Evolutionary conservation across 2,329 filamentous ascomycete species (phyloP).

Genomic region (Juglanconis sp.): DNA sequence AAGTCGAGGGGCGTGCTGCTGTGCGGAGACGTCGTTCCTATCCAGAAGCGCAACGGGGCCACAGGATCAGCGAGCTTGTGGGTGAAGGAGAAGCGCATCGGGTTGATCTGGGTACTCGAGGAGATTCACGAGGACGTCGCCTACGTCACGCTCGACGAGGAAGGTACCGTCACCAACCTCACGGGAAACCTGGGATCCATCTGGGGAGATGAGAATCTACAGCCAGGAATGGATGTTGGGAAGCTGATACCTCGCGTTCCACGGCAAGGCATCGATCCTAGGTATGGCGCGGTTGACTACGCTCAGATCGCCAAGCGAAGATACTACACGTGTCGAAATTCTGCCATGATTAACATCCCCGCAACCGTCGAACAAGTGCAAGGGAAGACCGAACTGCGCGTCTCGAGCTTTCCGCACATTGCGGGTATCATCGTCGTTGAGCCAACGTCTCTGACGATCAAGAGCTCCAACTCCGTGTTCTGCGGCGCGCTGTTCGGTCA

Average conservation of each 20-base stretch:
- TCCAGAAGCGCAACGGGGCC: constrained; percentile 89
- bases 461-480: constrained; percentile 93
- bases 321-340: constrained; percentile 82
- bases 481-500: constrained; percentile 89
- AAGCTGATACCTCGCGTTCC: constrained; percentile 80
- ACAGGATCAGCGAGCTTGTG: constrained; percentile 92
- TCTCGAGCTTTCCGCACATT: constrained; percentile 96
- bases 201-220: constrained; percentile 71
- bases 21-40: constrained; percentile 97
- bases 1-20: constrained; percentile 74
- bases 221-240: constrained; percentile 70
- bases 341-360: constrained; percentile 76
- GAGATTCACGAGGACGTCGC: constrained; percentile 96
- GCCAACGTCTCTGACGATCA: constrained; percentile 73
- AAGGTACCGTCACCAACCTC: constrained; percentile 67
- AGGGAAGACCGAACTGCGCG: constrained; percentile 67
- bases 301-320: constrained; percentile 67
- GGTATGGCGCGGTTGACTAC: constrained; percentile 73
- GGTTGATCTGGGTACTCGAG: constrained; percentile 95
- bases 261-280: constrained; percentile 67
- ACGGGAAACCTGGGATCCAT: constrained; percentile 79
- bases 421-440: constrained; percentile 92
- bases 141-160: constrained; percentile 70
- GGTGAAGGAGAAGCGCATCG: constrained; percentile 96
- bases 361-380: constrained; percentile 74